Evolutionary conservation across 805 yeast species (phyloP).

Genomic region (Metschnikowia cerradonensis): DNA sequence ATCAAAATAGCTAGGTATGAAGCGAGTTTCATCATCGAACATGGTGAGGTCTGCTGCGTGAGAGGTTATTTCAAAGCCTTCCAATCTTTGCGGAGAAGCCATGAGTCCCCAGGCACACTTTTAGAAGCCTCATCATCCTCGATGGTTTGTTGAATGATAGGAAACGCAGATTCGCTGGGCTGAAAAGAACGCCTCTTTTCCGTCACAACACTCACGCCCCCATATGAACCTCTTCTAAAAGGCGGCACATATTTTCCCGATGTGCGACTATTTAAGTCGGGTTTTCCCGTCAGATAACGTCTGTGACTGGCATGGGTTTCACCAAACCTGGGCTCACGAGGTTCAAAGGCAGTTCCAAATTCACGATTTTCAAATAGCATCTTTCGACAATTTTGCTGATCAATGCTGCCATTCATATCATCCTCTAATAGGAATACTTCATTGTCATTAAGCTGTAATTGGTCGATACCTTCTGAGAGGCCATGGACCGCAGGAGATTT

Average conservation of each 20-base stretch:
- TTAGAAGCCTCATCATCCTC: slow-evolving; percentile 12
- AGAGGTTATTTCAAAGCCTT: slow-evolving; percentile 1
- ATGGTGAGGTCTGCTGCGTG: background rate
- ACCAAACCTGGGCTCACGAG: slow-evolving; percentile 1
- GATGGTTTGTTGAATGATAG: slow-evolving; percentile 11
- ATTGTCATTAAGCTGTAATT: slow-evolving; percentile 29
- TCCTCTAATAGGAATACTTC: slow-evolving; percentile 43
- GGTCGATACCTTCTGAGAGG: slow-evolving; percentile 35
- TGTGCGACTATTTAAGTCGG: background rate
- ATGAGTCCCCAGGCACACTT: slow-evolving; percentile 16
- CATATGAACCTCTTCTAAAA: slow-evolving; percentile 53
- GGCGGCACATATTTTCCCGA: slow-evolving; percentile 69
- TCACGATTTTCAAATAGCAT: slow-evolving; percentile 1
- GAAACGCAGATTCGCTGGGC: slow-evolving; percentile 8
- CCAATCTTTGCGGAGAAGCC: slow-evolving; percentile 17
- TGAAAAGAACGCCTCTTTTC: slow-evolving; percentile 14
- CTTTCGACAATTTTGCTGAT: background rate
- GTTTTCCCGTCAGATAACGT: slow-evolving; percentile 7
- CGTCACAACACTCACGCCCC: slow-evolving; percentile 9
- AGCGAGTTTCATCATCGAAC: background rate
- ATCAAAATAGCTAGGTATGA: background rate
- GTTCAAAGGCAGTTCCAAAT: background rate
- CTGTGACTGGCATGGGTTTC: background rate
- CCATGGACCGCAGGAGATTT: slow-evolving; percentile 34
- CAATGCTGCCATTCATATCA: slow-evolving; percentile 19